These are phyloP conservation scores for Xylaria sp. DNA, from an alignment of 2,329 filamentous ascomycete species.

Conservation along the genomic window DNA sequence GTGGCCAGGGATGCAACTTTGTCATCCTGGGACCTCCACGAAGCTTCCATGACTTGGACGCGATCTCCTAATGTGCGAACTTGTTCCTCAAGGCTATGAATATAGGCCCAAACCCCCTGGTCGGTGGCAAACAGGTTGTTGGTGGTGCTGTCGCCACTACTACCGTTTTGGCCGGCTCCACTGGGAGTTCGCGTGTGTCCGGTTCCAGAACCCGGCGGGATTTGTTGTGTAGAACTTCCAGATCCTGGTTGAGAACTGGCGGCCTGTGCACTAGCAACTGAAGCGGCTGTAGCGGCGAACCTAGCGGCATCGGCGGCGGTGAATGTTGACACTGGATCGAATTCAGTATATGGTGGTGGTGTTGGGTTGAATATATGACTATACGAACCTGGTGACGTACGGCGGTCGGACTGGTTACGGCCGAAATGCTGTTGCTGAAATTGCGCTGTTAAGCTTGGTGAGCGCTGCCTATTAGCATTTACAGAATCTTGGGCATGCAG, in stretches of 20 bases:
- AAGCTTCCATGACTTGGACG: constrained; percentile 56
- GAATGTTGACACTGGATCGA: constrained; percentile 46
- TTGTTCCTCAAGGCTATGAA: constrained; percentile 74
- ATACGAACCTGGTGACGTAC: constrained; percentile 65
- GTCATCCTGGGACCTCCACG: constrained; percentile 53
- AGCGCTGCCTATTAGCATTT: constrained; percentile 66
- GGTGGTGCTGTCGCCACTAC: constrained; percentile 69
- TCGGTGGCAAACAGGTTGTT: constrained; percentile 73
- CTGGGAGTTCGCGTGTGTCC: constrained; percentile 57
- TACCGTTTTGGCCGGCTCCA: constrained; percentile 63
- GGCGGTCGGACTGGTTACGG: constrained; percentile 66
- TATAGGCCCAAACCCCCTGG: constrained; percentile 76
- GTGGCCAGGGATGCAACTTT: constrained; percentile 52
- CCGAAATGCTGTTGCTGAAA: constrained; percentile 72
- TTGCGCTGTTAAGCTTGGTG: constrained; percentile 73
- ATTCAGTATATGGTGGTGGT: constrained; percentile 44
- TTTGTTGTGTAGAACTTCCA: constrained; percentile 41
- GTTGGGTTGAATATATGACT: constrained; percentile 41
- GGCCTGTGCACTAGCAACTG: constrained; percentile 38
- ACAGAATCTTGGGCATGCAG: constrained; percentile 64
- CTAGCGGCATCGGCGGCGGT: constrained; percentile 48
- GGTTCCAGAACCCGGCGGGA: constrained; percentile 34
- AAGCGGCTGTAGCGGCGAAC: constrained; percentile 45
- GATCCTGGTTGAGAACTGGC: constrained; percentile 43
- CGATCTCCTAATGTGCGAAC: constrained; percentile 60